Evolutionary conservation across 257 asterid species (phyloP).

Genomic region (Echium plantagineum): DNA sequence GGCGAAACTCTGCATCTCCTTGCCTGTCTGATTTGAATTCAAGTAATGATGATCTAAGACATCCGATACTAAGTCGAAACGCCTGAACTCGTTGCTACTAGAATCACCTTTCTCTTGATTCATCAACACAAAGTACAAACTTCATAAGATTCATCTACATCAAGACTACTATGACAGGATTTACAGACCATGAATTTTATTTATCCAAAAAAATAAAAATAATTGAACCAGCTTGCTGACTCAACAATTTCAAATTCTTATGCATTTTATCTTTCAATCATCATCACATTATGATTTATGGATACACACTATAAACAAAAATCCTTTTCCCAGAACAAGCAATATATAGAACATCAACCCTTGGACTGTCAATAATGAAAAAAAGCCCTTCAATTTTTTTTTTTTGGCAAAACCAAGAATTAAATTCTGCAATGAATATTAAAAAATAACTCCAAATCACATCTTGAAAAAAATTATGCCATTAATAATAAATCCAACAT

Average conservation of each 20-base stretch:
- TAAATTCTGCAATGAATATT: no score
- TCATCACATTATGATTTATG: no score
- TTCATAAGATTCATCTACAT: not conserved
- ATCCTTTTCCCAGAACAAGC: not conserved
- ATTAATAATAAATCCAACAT: not conserved
- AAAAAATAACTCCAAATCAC: no score
- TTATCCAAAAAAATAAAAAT: not conserved
- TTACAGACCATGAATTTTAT: not conserved
- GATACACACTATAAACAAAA: no score
- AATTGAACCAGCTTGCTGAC: no score
- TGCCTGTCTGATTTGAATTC: conserved; percentile 3
- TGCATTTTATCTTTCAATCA: no score
- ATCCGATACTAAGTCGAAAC: conserved; percentile 25
- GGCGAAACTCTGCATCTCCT: conserved; percentile 4
- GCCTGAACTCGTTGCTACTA: conserved; percentile 15
- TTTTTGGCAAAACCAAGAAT: not conserved
- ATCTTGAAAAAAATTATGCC: not conserved
- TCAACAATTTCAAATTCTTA: not conserved
- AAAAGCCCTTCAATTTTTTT: not conserved
- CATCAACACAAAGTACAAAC: conserved; percentile 6
- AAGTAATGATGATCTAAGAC: conserved; percentile 31
- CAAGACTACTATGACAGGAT: not conserved
- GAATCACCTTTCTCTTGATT: conserved; percentile 7
- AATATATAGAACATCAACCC: not conserved
- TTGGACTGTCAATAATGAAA: not conserved